phyloP scores from a whole-genome alignment of 768 basidiomycete species.

The Amanita brunnescens region DNA sequence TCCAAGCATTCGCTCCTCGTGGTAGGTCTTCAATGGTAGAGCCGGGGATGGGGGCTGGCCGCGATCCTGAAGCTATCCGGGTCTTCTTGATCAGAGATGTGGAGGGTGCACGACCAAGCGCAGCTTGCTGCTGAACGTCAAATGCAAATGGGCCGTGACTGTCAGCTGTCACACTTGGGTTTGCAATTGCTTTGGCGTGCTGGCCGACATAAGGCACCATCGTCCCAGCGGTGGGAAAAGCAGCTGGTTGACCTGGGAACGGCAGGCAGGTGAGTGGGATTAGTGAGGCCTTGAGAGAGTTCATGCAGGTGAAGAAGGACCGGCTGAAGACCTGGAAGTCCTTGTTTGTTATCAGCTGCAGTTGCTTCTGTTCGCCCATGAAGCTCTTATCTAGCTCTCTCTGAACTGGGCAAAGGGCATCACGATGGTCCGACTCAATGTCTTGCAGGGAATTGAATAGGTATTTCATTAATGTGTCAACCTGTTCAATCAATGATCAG shows the following conservation, averaged over 20 bases:
- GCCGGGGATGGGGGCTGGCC: neutral
- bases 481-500: conserved; percentile 9
- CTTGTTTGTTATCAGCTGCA: conserved; percentile 9
- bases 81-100: neutral
- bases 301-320: neutral
- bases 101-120: neutral
- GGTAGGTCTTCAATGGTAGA: neutral
- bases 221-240: no score
- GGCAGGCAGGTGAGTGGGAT: neutral
- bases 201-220: no score
- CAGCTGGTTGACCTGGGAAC: no score
- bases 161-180: no score
- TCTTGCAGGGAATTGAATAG: conserved; percentile 24
- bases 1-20: neutral
- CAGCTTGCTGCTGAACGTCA: no score
- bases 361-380: conserved; percentile 17
- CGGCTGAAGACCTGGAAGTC: conserved; percentile 11
- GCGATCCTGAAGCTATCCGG: neutral
- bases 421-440: conserved; percentile 20
- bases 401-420: conserved; percentile 19
- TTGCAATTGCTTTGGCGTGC: no score
- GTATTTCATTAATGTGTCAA: conserved; percentile 27
- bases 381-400: conserved; percentile 15
- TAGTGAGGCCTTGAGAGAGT: neutral
- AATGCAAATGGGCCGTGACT: no score